phyloP scores from a whole-genome alignment of 805 yeast genomes.

The Candida methanosorbosa region DNA sequence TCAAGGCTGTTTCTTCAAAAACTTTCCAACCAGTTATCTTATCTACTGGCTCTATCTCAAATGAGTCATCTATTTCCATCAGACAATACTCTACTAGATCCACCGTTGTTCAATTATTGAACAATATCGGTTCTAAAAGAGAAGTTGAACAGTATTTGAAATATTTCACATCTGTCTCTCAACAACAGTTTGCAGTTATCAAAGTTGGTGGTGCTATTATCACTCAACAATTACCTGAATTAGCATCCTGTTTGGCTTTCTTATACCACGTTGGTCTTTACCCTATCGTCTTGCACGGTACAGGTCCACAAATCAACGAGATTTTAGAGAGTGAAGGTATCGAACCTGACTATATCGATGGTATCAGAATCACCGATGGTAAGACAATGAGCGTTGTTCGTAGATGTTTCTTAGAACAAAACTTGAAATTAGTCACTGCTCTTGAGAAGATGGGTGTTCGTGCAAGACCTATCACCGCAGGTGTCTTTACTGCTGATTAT shows the following conservation, averaged over 20 bases:
- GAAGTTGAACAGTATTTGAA: slow-evolving; percentile 97
- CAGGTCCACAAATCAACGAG: slow-evolving; percentile 98
- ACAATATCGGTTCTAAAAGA: slow-evolving; percentile 93
- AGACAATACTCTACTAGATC: slow-evolving; percentile 84
- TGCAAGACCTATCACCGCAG: slow-evolving; percentile 97
- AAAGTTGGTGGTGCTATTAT: slow-evolving; percentile 99
- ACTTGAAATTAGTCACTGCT: slow-evolving; percentile 90
- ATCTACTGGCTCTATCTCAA: slow-evolving; percentile 6
- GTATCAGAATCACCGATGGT: slow-evolving; percentile 91
- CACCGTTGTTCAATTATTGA: slow-evolving; percentile 88
- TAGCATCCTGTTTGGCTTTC: slow-evolving; percentile 93
- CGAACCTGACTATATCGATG: slow-evolving; percentile 93
- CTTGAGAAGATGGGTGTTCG: slow-evolving; percentile 94
- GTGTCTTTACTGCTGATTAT: slow-evolving; percentile 91
- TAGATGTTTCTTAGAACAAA: slow-evolving; percentile 91
- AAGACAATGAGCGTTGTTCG: slow-evolving; percentile 95
- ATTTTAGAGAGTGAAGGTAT: slow-evolving; percentile 89
- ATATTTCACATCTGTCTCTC: slow-evolving; percentile 91
- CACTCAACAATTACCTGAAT: slow-evolving; percentile 85
- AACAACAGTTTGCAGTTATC: slow-evolving; percentile 96
- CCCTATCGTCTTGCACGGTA: slow-evolving; percentile 95
- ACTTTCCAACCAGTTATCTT: slow-evolving; percentile 10
- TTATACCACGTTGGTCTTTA: slow-evolving; percentile 94
- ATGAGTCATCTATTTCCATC: not conserved
- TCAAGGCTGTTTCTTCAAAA: slow-evolving; percentile 9